phyloP scores from a whole-genome alignment of 2,329 filamentous ascomycete genomes.

The Diaporthe velutina region DNA sequence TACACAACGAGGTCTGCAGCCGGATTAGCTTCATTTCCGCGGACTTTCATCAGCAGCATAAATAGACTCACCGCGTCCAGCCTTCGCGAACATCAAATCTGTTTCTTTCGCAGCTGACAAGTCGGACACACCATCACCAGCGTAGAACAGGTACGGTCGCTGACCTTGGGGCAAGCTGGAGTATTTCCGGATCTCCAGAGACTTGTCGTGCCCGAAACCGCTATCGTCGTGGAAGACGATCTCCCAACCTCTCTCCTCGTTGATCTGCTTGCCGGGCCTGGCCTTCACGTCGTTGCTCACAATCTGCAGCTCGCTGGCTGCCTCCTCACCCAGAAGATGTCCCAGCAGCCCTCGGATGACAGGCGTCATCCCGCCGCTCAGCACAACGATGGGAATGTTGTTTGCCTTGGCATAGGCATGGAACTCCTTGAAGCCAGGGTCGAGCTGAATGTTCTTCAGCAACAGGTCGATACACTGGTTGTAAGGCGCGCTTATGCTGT shows the following conservation, averaged over 20 bases:
- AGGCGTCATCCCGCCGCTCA: slow-evolving; percentile 93
- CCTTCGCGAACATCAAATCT: slow-evolving; percentile 93
- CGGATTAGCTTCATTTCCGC: background rate
- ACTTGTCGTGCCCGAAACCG: slow-evolving; percentile 97
- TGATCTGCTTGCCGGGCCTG: slow-evolving; percentile 76
- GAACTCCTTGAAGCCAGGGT: slow-evolving; percentile 90
- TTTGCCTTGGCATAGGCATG: slow-evolving; percentile 84
- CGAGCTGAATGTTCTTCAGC: slow-evolving; percentile 85
- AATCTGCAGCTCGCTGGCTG: slow-evolving; percentile 84
- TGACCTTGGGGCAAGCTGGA: slow-evolving; percentile 75
- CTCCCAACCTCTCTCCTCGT: slow-evolving; percentile 86
- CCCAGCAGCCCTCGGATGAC: slow-evolving; percentile 88
- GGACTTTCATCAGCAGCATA: slow-evolving; percentile 33
- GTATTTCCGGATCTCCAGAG: slow-evolving; percentile 89
- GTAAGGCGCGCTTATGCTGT: slow-evolving; percentile 85
- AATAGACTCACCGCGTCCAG: slow-evolving; percentile 76
- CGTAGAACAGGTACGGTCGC: slow-evolving; percentile 90
- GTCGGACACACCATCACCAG: slow-evolving; percentile 94
- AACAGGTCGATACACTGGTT: slow-evolving; percentile 84
- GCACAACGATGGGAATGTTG: slow-evolving; percentile 91
- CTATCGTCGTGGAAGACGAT: slow-evolving; percentile 92
- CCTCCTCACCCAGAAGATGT: slow-evolving; percentile 81
- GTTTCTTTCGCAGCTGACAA: slow-evolving; percentile 93
- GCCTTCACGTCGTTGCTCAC: slow-evolving; percentile 85
- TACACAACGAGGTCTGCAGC: slow-evolving; percentile 83